phyloP scores from a whole-genome alignment of 495 filamentous ascomycete species.

The Neurospora sp. region DNA sequence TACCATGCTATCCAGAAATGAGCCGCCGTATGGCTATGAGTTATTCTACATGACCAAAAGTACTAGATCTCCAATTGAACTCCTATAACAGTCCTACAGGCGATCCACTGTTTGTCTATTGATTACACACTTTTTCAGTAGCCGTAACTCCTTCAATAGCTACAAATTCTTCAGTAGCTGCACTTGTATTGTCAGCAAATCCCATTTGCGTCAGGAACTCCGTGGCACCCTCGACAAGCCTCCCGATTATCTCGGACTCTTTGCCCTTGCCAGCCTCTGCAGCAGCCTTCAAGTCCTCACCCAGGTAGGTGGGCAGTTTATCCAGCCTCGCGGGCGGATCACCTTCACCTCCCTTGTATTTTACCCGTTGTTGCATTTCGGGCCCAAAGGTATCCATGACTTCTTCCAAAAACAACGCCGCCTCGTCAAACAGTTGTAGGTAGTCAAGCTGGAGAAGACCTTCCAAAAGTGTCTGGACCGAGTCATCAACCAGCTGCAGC shows the following conservation, averaged over 20 bases:
- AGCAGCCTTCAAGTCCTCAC: background rate
- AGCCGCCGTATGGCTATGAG: too few species aligned
- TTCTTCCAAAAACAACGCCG: conserved; percentile 1
- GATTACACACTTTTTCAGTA: background rate
- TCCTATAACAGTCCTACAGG: background rate
- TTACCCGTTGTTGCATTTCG: background rate
- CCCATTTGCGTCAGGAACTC: background rate
- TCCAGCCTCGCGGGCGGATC: background rate
- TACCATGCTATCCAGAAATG: background rate
- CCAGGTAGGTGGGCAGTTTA: background rate
- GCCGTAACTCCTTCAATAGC: background rate
- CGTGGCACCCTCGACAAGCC: background rate
- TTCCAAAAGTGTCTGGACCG: conserved; percentile 12
- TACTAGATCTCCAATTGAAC: too few species aligned
- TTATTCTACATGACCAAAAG: too few species aligned
- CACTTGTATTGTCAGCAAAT: background rate
- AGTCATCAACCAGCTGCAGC: conserved; percentile 13
- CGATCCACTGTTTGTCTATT: background rate
- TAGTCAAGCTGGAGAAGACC: conserved; percentile 16
- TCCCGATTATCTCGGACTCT: background rate
- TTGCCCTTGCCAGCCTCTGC: background rate
- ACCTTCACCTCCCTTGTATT: background rate
- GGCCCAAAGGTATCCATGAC: background rate
- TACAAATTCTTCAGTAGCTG: background rate
- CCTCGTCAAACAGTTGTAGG: conserved; percentile 10